Base-by-base conservation (phyloP, 176 grass and related monocot genomes). In the Avena sativa region DNA sequence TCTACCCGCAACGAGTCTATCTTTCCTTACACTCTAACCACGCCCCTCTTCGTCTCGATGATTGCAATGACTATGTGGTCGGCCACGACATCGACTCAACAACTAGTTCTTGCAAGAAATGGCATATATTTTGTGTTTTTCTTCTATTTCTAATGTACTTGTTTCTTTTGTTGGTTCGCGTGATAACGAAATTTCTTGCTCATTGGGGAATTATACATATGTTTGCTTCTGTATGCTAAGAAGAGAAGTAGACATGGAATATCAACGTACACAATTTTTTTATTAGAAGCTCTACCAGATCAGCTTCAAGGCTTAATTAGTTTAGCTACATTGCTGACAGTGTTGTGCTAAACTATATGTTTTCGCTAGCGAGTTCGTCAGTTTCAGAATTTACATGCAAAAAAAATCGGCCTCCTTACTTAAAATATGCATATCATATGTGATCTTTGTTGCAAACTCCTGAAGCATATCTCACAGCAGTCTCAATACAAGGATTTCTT, bases 241-340 rank as follows among this genome's bases (percentile, higher is more conserved):
- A 48, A 30, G 55, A 32, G 23, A 47, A 43, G 19, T 34, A 63
- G 32, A 84, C 82, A 84, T 76, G 55, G 51, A 84, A 84, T 84
- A 64, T 51, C 57, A 51, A 21, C 38, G 38, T 5, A n/a, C 1
- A 10, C 20, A 60, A n/a, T 9, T 60, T 2, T 2, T 1, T 60
- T 21, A 8, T 9, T 9, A 60, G 19, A 60, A 60, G 8, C 57
- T 9, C 57, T 21, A 21, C 2, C 20, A 58, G 56, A 58, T 58
- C 56, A 58, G 53, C 4, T 16, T 19, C 5, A 6, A 58, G 17
- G 56, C 56, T 20, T 20, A 5, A 19, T 20, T 19, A 5, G 17
- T 8, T 19, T 57, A 57, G 17, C 55, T 6, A 57, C 16, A 1
- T 58, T 20, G 6, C 17, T 58, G 20, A 58, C 17, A 2, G 17